Conservation (phyloP, 331 rosid genomes). For the Prunus yedoensis region DNA sequence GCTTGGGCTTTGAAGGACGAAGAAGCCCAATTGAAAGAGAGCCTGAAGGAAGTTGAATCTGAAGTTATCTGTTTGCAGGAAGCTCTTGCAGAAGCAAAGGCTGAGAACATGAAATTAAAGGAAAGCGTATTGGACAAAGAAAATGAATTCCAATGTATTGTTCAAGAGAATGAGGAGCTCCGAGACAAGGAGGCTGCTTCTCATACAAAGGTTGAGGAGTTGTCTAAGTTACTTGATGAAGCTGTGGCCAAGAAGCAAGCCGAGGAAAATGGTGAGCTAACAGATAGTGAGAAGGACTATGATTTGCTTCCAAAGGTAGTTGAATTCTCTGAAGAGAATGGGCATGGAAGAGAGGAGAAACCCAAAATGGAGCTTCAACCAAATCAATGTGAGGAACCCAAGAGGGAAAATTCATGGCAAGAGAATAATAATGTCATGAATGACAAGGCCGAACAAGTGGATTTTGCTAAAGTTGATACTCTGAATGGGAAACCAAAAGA, state of each 20-base stretch:
- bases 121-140: slow-evolving; percentile 84
- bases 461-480: slow-evolving; percentile 36
- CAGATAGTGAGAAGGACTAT: slow-evolving; percentile 89
- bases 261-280: slow-evolving; percentile 69
- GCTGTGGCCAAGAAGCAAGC: slow-evolving; percentile 55
- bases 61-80: slow-evolving; percentile 91
- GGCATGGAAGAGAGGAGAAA: slow-evolving; percentile 66
- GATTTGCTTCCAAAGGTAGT: slow-evolving; percentile 89
- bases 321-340: slow-evolving; percentile 91
- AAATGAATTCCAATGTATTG: slow-evolving; percentile 65
- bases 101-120: slow-evolving; percentile 80
- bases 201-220: slow-evolving; percentile 64
- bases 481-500: slow-evolving; percentile 54
- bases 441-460: slow-evolving; percentile 43
- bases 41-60: slow-evolving; percentile 88
- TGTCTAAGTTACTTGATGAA: slow-evolving; percentile 79
- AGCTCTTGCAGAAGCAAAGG: slow-evolving; percentile 67
- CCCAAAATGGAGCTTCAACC: slow-evolving; percentile 45
- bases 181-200: slow-evolving; percentile 64
- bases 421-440: slow-evolving; percentile 36
- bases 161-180: slow-evolving; percentile 81
- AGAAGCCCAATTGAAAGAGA: slow-evolving; percentile 76
- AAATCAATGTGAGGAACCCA: slow-evolving; percentile 34
- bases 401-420: slow-evolving; percentile 33
- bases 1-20: slow-evolving; percentile 61